Base-by-base conservation (phyloP, 495 filamentous ascomycete genomes). In the Talaromyces trachyspermus region DNA sequence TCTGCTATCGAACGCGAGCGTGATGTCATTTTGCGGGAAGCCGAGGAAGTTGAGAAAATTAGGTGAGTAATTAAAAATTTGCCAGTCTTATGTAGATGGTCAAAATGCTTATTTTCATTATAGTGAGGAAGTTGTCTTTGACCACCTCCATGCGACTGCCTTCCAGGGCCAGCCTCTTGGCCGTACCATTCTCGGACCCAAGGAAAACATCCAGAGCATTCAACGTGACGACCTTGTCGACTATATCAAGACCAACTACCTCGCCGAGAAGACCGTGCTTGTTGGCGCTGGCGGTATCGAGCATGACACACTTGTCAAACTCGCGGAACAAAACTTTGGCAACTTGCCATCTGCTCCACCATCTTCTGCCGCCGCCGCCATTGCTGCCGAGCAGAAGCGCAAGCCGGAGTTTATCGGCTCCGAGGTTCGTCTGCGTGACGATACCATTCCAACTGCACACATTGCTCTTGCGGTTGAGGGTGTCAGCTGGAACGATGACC, bases 191-290 rank as follows among this genome's bases (percentile, higher is more conserved):
- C 80, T 99, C 46, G 92, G 92, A 52, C 91, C 92, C 45, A 89
- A 88, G 73, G 84, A 96, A 76, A 99, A 99, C 79, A 99, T 99
- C 70, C 78, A 88, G 61, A 89, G 84, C 69, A 97, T 99, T 72
- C 79, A 85, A 62, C 82, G 88, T 48, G 78, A 85, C 57, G 91
- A 99, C 69, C 77, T 99, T 53, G 70, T 75, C 60, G 84, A 85
- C 71, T 99, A 97, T 76, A 97, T 99, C 78, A 92, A 92, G 75
- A 87, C 81, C 71, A 99, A 99, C 79, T 99, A 99, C 77, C 95
- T 87, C 36, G 90, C 94, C 49, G 92, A 99, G 72, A 89, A 94
- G 60, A 99, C 97, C 91, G 92, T 99, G 39, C 83, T 99, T 37
- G 94, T 95, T 54, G 92, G 90, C 61, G 81, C 94, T 46, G 92